Evolutionary conservation across 2,329 filamentous ascomycete genomes (phyloP), one percentile per base, ranked within the genome.

Genomic region (Didymella pinodella): DNA sequence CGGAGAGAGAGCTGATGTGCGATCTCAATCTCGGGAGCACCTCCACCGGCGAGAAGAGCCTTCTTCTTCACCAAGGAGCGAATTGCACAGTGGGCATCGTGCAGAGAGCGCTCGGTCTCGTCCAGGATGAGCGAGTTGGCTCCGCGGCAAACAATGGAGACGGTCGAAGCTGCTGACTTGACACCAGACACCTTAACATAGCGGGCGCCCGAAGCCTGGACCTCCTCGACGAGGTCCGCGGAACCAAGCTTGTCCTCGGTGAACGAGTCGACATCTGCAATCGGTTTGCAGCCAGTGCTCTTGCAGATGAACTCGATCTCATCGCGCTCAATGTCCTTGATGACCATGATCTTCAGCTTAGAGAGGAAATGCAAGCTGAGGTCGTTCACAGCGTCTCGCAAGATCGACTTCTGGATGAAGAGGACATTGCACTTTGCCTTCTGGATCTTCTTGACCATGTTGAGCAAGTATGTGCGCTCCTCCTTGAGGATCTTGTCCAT

Each of bases 401-500:
- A 88, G 70, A 99, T 99, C 14, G 94, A 98, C 82, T 99, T 99
- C 77, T 99, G 95, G 70, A 99, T 98, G 68, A 99, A 85, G 44
- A 98, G 88, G 43, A 99, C 95, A 73, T 99, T 99, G 83, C 95
- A 99, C 84, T 98, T 99, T 68, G 95, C 93, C 86, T 98, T 99
- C 83, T 98, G 97, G 80, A 99, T 99, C 86, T 98, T 99, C 87
- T 99, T 98, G 76, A 96, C 93, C 88, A 99, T 91, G 84, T 98
- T 98, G 59, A 99, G 86, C 65, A 99, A 87, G 81, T 99, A 99
- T 69, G 95, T 91, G 68, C 95, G 92, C 84, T 99, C 95, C 82
- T 99, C 95, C 83, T 99, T 99, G 70, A 99, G 87, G 67, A 99
- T 99, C 86, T 98, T 99, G 84, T 99, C 95, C 95, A 99, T 99